phyloP scores from a whole-genome alignment of 805 yeast species.

The Clavispora santaluciae region DNA sequence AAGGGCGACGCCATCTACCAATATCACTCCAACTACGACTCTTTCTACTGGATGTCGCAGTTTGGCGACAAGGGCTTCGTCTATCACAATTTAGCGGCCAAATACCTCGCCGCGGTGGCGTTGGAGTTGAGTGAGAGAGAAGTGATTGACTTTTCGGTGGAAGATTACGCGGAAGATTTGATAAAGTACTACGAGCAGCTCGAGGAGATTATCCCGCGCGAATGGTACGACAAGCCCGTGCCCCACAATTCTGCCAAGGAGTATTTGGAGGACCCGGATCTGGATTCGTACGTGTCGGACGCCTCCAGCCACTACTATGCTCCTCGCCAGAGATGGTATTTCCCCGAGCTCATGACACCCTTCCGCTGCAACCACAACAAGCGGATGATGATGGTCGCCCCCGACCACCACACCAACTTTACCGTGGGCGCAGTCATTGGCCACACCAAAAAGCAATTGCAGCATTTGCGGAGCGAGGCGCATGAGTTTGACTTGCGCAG shows the following conservation, averaged over 20 bases:
- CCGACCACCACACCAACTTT: constrained; percentile 7
- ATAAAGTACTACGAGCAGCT: constrained; percentile 30
- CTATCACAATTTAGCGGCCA: constrained; percentile 53
- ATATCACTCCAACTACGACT: constrained; percentile 55
- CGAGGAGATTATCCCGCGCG: constrained; percentile 25
- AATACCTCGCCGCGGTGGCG: constrained; percentile 52
- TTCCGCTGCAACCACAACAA: constrained; percentile 8
- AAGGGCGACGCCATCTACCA: constrained; percentile 49
- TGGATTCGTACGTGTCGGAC: constrained; percentile 10
- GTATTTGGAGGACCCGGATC: constrained; percentile 8
- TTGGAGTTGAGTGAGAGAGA: constrained; percentile 55
- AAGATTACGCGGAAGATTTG: constrained; percentile 45
- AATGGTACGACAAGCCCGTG: constrained; percentile 27
- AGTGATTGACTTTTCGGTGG: constrained; percentile 44
- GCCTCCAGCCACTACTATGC: constrained; percentile 6
- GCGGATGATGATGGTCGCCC: constrained; percentile 4
- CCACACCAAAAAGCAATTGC: constrained; percentile 22
- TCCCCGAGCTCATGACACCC: constrained; percentile 13
- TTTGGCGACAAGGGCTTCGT: constrained; percentile 50
- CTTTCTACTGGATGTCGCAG: constrained; percentile 49
- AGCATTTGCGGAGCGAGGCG: constrained; percentile 18
- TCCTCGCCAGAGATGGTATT: constrained; percentile 3
- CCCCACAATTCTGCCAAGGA: constrained; percentile 2
- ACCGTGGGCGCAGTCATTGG: constrained; percentile 23
- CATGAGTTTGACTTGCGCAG: constrained; percentile 25